Evolutionary conservation across 2,329 filamentous ascomycete genomes (phyloP), one percentile per base, ranked within the genome.

Genomic region (Thyridium curvatum): DNA sequence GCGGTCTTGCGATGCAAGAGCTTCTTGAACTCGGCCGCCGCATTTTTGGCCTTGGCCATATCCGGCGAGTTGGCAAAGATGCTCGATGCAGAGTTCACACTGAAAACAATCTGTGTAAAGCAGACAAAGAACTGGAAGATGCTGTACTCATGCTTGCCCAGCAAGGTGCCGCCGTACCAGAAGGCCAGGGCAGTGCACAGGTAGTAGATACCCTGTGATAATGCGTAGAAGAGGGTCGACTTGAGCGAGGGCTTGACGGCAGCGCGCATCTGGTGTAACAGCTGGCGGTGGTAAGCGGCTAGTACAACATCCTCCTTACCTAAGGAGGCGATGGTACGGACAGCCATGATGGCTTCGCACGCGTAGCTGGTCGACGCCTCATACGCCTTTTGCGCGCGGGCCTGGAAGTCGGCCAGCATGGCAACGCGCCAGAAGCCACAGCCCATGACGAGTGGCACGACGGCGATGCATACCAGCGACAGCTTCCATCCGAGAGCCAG

Each of bases 401-500:
- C 21, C 10, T 26, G 21, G 21, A 26, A 26, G 21, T 6, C 21
- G 21, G 21, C 21, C 16, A 94, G 73, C 64, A 93, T 82, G 63
- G 4, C 89, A 10, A 26, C 21, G 21, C 21, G 80, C 61, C 89
- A 82, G 66, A 89, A 93, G n/a, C 89, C 86, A 54, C 86, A 93
- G 5, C 68, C 81, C 2, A 94, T 67, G 10, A 94, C 71, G 21
- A 94, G 61, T 0, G 89, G 89, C 15, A 94, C 80, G 0, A 82
- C 84, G 3, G 86, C 71, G 40, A 84, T 84, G 51, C 86, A 91
- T 18, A 94, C 87, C 1, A 94, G 72, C 10, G 86, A 84, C 15
- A 95, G 69, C 60, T 94, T 94, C 89, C 89, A 95, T 3, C 86
- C 87, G 41, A 94, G 77, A 8, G 77, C 73, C n/a, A 88, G 66